A percentile compares a stretch with the other conserved stretches of the same genome.
These are phyloP conservation scores for Candida orba DNA, from an alignment of 805 yeast species.

Conservation along the genomic window DNA sequence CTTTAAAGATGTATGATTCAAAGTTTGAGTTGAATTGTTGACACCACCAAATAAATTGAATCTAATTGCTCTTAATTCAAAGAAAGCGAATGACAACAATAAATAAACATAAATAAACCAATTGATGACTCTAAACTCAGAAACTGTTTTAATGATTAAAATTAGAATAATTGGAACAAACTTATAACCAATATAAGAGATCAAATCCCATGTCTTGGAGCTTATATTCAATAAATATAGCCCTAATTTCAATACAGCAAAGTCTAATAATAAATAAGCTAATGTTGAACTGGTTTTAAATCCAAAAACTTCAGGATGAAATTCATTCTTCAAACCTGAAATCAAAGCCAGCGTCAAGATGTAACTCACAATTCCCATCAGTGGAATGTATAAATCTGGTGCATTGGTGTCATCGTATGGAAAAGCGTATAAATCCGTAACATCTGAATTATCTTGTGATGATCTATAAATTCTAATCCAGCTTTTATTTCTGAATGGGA, in stretches of 20 bases:
- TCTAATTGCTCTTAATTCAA: slow-evolving; percentile 51
- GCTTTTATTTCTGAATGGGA: slow-evolving; percentile 79
- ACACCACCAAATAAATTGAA: slow-evolving; percentile 35
- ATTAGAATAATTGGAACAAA: slow-evolving; percentile 72
- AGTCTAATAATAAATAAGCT: slow-evolving; percentile 74
- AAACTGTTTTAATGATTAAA: slow-evolving; percentile 43
- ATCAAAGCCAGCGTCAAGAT: slow-evolving; percentile 76
- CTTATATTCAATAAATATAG: slow-evolving; percentile 71
- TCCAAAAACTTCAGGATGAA: slow-evolving; percentile 91
- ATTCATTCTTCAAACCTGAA: slow-evolving; percentile 80
- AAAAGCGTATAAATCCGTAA: slow-evolving; percentile 42
- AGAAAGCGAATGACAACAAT: slow-evolving; percentile 52
- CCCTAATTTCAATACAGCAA: slow-evolving; percentile 69
- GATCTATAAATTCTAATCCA: slow-evolving; percentile 59
- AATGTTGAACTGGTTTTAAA: slow-evolving; percentile 78
- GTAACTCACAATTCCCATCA: slow-evolving; percentile 88
- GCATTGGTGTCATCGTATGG: slow-evolving; percentile 88
- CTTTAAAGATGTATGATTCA: slow-evolving; percentile 63
- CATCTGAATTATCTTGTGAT: slow-evolving; percentile 21
- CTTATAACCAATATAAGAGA: slow-evolving; percentile 90
- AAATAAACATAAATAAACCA: slow-evolving; percentile 46
- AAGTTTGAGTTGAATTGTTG: slow-evolving; percentile 43
- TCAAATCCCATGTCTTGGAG: slow-evolving; percentile 71
- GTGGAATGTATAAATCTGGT: slow-evolving; percentile 92
- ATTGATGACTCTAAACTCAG: slow-evolving; percentile 34